phyloP scores from a whole-genome alignment of 2,329 filamentous ascomycete genomes.

The Sporothrix dimorphospora region DNA sequence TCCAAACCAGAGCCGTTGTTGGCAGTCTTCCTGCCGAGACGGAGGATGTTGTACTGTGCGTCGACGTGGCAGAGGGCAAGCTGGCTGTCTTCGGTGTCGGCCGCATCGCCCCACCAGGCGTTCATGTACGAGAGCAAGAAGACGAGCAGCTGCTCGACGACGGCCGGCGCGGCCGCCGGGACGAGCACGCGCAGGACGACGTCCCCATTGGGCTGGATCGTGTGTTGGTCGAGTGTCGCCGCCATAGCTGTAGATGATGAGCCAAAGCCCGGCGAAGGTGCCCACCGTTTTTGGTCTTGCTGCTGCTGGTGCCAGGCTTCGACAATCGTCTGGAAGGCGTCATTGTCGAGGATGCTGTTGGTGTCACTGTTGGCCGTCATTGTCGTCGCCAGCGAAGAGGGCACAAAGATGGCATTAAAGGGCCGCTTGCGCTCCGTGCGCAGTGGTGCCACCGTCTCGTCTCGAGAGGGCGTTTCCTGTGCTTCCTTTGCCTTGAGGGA shows the following conservation, averaged over 20 bases:
- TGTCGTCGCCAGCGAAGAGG: not conserved
- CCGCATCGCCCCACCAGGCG: not conserved
- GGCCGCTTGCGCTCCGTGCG: constrained; percentile 4
- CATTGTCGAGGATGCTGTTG: not conserved
- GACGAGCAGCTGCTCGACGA: constrained; percentile 14
- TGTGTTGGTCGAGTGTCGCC: constrained; percentile 4
- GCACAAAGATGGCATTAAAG: constrained; percentile 27
- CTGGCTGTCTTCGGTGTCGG: not conserved
- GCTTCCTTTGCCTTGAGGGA: not conserved
- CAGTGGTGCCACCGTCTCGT: not conserved
- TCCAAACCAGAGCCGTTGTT: not conserved
- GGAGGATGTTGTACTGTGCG: not conserved
- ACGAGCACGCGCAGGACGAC: constrained; percentile 1
- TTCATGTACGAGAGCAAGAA: constrained; percentile 25
- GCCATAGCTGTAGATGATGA: not conserved
- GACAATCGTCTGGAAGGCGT: constrained; percentile 24
- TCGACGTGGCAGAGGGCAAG: constrained; percentile 21
- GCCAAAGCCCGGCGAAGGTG: not conserved
- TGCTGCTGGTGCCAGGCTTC: constrained; percentile 27
- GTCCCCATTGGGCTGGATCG: not conserved
- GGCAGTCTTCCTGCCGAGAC: not conserved
- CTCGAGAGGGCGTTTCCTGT: not conserved
- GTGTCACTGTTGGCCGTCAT: not conserved
- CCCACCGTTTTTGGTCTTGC: not conserved
- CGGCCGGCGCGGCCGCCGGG: constrained; percentile 1